Evolutionary conservation across 176 grass and related monocot species (phyloP).

Genomic region (Oryza rufipogon): DNA sequence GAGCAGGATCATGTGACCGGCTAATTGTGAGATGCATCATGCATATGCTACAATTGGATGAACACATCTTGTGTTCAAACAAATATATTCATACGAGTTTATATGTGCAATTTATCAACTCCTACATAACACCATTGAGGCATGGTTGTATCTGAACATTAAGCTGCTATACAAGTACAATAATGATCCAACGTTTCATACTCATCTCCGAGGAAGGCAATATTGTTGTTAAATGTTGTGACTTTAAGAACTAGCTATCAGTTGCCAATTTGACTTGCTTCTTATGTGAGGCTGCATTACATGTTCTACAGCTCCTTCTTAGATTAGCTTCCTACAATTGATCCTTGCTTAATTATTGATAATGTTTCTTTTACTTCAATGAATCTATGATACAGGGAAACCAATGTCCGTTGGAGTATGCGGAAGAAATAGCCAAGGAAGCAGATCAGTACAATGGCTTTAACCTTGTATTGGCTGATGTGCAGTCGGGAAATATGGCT

Average conservation of each 20-base stretch:
- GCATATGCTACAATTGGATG: neutral
- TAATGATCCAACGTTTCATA: slow-evolving; percentile 2
- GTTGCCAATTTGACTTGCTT: neutral
- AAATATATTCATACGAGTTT: neutral
- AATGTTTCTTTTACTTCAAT: neutral
- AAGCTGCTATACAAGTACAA: neutral
- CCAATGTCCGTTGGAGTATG: slow-evolving; percentile 65
- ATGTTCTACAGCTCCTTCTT: neutral
- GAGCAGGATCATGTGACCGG: neutral
- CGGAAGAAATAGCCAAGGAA: slow-evolving; percentile 75
- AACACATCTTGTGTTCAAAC: neutral
- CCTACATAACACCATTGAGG: neutral
- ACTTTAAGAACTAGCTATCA: neutral
- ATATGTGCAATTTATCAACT: neutral
- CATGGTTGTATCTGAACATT: neutral
- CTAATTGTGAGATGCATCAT: neutral
- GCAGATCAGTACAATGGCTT: slow-evolving; percentile 87
- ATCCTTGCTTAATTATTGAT: neutral
- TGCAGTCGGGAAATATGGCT: slow-evolving; percentile 71
- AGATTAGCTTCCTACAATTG: neutral
- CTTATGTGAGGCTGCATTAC: neutral
- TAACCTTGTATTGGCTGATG: slow-evolving; percentile 80
- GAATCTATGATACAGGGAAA: slow-evolving; percentile 38
- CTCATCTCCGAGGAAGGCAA: neutral
- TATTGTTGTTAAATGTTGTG: neutral